Evolutionary conservation across 208 protist genomes (phyloP).

Genomic region (Trypanosoma lewisi): DNA sequence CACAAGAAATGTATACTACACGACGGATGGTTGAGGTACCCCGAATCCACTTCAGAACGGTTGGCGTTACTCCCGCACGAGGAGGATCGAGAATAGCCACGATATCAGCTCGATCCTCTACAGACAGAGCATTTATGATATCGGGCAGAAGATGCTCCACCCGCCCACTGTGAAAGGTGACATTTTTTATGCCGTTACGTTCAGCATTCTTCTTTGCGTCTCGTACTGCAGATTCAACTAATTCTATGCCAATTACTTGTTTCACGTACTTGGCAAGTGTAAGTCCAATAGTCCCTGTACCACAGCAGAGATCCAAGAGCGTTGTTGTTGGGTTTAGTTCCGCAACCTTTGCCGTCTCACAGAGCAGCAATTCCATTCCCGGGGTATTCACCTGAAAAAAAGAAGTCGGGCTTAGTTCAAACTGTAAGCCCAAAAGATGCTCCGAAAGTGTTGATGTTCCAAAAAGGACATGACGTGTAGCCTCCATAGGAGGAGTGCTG

Average conservation of each 20-base stretch:
- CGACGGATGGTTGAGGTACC: conserved; percentile 75
- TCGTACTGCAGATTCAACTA: conserved; percentile 80
- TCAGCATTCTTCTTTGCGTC: conserved; percentile 88
- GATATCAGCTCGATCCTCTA: conserved; percentile 56
- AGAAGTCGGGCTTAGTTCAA: conserved; percentile 88
- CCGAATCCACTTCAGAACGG: conserved; percentile 93
- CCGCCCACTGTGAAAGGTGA: conserved; percentile 86
- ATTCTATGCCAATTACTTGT: conserved; percentile 93
- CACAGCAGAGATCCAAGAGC: conserved; percentile 95
- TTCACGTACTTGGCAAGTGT: conserved; percentile 74
- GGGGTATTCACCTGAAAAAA: conserved; percentile 97
- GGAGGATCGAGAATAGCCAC: conserved; percentile 92
- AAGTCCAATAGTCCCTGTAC: conserved; percentile 95
- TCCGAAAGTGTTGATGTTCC: conserved; percentile 72
- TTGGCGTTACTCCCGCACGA: conserved; percentile 79
- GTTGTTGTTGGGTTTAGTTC: conserved; percentile 54
- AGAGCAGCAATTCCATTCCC: conserved; percentile 86
- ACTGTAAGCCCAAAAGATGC: conserved; percentile 64
- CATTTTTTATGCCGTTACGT: conserved; percentile 87
- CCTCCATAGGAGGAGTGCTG: conserved; percentile 47
- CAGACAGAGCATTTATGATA: conserved; percentile 45
- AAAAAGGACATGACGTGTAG: conserved; percentile 57
- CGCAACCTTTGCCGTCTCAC: conserved; percentile 61
- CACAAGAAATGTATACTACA: conserved; percentile 96
- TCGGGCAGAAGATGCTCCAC: conserved; percentile 87